Evolutionary conservation across 257 asterid species (phyloP), one percentile per base, ranked within the genome.

Genomic region (Nicotiana noctiflora): DNA sequence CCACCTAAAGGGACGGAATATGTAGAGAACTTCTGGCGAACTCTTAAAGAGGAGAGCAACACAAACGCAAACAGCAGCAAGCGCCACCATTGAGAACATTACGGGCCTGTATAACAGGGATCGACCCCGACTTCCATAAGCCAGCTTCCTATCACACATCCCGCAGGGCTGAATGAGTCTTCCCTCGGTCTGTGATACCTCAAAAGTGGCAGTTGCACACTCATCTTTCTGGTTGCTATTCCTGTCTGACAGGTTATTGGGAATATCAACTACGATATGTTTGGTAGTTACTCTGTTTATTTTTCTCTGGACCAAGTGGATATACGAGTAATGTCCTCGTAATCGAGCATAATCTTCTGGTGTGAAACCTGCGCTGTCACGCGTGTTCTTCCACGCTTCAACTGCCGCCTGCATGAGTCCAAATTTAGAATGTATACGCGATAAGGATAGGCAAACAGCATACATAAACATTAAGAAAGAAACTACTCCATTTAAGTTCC

Each of bases 331-430:
- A 84, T 92, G 97, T 77, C 97, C 97, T 83, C 95, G 86, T 83
- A 92, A 79, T 25, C 93, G 89, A 62, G 97, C 96, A 79, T 91
- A 93, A 72, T 91, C 93, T 80, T 93, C 96, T 5, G 96, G 97
- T 0, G 93, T 91, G 87, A 83, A 91, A 62, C 94, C 97, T 13
- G 91, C 66, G 88, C 90, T 88, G 85, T 93, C 97, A 2, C 86
- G 88, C n/a, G 88, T 86, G 76, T 83, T 88, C 86, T 89, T 91
- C 97, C 97, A 93, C 14, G 96, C 96, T 77, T 81, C 91, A 21
- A 93, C 77, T 65, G 90, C 95, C 84, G 88, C 92, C 97, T 93
- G 89, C 76, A 80, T n/a, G 23, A 32, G 7, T 8, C 77, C 94
- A 67, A 67, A 12, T 46, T 40, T 68, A 19, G 37, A 17, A 25